A percentile compares a stretch with the other conserved stretches of the same genome.
Conservation (phyloP, 768 basidiomycete genomes). For the Postia placenta region DNA sequence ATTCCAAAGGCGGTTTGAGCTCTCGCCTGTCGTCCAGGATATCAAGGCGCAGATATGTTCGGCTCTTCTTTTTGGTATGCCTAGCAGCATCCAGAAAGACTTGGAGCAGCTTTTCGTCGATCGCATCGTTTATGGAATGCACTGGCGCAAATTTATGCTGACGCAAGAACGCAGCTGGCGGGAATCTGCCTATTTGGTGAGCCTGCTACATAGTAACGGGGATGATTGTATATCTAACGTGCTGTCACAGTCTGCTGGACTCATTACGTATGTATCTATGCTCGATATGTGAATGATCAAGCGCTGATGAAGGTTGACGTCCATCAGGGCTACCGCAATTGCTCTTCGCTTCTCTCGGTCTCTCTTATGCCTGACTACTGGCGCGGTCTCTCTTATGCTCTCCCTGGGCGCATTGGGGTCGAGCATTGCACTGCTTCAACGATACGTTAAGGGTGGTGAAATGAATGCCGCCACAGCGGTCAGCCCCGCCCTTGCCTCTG, state of each 20-base stretch:
- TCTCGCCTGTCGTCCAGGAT: neutral
- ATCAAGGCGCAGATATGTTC: slow-evolving; percentile 3
- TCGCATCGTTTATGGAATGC: slow-evolving; percentile 16
- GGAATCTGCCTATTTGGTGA: slow-evolving; percentile 2
- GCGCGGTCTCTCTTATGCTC: neutral
- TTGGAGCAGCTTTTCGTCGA: slow-evolving; percentile 19
- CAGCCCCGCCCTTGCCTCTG: neutral
- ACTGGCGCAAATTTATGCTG: slow-evolving; percentile 20
- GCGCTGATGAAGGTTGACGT: no score
- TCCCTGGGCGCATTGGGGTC: neutral
- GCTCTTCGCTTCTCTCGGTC: no score
- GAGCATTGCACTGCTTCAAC: neutral
- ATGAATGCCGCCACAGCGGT: neutral
- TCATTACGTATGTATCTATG: neutral
- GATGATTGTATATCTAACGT: no score
- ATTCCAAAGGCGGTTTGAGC: slow-evolving; percentile 12
- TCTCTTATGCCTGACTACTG: neutral
- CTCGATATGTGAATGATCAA: no score
- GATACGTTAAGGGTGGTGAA: neutral
- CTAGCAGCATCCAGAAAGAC: slow-evolving; percentile 6
- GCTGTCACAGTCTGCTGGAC: neutral
- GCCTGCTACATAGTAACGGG: no score
- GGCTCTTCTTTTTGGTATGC: slow-evolving; percentile 12
- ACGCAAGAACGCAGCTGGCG: slow-evolving; percentile 14
- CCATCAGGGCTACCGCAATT: no score